Conservation (phyloP, 2,329 filamentous ascomycete genomes). For the Davidsoniella eucalypti region DNA sequence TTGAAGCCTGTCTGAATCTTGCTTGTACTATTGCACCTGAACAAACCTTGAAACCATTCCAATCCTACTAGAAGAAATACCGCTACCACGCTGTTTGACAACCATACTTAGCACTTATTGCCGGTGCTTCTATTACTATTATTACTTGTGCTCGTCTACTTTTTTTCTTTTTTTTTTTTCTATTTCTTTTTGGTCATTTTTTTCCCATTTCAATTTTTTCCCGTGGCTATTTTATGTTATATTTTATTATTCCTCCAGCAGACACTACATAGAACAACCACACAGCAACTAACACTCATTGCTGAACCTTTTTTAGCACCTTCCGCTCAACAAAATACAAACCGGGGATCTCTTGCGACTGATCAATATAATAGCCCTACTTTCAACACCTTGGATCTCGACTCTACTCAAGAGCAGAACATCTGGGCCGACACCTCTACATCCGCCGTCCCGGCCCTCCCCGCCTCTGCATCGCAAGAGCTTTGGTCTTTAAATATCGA, state of each 20-base stretch:
- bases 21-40: no score
- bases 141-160: no score
- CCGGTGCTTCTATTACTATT: no score
- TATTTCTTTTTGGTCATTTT: no score
- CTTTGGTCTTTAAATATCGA: constrained; percentile 1
- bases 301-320: neutral
- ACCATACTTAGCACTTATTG: no score
- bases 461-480: constrained; percentile 18
- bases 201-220: no score
- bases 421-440: constrained; percentile 20
- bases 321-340: neutral
- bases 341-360: neutral
- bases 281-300: neutral
- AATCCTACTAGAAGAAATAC: neutral
- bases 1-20: no score
- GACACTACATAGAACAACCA: neutral
- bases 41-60: no score
- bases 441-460: constrained; percentile 3
- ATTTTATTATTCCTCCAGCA: neutral
- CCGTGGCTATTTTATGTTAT: no score
- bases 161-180: no score
- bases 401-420: constrained; percentile 12
- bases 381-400: no score
- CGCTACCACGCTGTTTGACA: neutral
- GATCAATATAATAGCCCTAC: neutral